These are phyloP conservation scores for Lupinus albus DNA, from an alignment of 306 rosid species.

Conservation along the genomic window DNA sequence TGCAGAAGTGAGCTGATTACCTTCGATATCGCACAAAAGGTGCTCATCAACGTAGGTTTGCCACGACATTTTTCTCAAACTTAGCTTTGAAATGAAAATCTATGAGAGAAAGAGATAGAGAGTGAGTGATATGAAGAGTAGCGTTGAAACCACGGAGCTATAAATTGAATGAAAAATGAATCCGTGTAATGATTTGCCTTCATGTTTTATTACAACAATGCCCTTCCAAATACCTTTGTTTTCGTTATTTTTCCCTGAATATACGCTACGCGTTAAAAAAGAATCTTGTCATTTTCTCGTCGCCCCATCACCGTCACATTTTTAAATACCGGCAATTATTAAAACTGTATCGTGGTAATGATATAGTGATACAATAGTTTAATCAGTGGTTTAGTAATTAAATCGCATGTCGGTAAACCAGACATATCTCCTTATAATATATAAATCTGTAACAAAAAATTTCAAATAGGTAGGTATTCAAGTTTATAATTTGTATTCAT, in stretches of 20 bases:
- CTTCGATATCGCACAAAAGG: conserved; percentile 62
- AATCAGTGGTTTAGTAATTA: too few relatives aligned
- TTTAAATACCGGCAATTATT: too few relatives aligned
- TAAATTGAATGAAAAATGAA: not conserved
- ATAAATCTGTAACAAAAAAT: too few relatives aligned
- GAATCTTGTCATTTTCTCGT: not conserved
- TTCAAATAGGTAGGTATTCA: too few relatives aligned
- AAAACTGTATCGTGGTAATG: too few relatives aligned
- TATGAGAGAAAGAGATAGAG: too few relatives aligned
- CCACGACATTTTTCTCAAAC: conserved; percentile 55
- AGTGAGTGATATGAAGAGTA: not conserved
- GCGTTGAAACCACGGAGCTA: conserved; percentile 40
- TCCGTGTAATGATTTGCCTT: not conserved
- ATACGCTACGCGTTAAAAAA: not conserved
- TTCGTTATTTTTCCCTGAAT: not conserved
- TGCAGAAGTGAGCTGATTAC: conserved; percentile 54
- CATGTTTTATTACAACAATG: conserved; percentile 7
- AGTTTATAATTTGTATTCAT: too few relatives aligned
- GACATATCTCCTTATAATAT: too few relatives aligned
- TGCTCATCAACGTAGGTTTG: conserved; percentile 73
- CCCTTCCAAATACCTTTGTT: conserved; percentile 3
- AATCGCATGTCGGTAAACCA: too few relatives aligned
- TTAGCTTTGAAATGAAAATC: too few relatives aligned
- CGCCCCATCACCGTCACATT: not conserved
- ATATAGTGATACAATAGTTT: too few relatives aligned